Evolutionary conservation across 2,329 filamentous ascomycete species (phyloP), one percentile per base, ranked within the genome.

Genomic region (Ascochyta koolunga): DNA sequence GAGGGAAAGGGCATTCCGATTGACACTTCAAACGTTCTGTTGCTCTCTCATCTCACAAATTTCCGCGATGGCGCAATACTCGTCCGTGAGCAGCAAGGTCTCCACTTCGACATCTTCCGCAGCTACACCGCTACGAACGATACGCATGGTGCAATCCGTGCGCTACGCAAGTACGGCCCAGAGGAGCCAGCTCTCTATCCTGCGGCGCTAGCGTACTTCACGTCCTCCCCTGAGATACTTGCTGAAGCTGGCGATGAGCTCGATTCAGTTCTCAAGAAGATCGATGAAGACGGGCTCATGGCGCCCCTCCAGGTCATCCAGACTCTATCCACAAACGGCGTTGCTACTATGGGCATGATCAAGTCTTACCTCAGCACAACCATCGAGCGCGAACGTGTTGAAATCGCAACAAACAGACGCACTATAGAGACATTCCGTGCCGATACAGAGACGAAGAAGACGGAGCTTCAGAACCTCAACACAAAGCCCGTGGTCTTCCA

Each of bases 261-360:
- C 9, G 85, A 91, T 50, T 81, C 79, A 0, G 88, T 99, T 1
- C 82, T 99, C 10, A 83, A 86, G 60, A 92, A 90, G 67, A 98
- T 99, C 63, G 91, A 97, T 70, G 84, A 89, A 58, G 92, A 96
- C 66, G 89, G 91, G 0, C 84, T 99, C 32, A 95, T 99, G 90
- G 93, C 95, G 0, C 95, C 95, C 0, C 80, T 99, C 4, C 95
- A 99, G 73, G 95, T 99, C 27, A 95, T 99, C 15, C 93, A 99
- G 75, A 95, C 93, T 0, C 83, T 99, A 13, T 88, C 85, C 56
- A 83, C 83, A 46, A 90, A 89, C 62, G 84, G 87, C 5, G 91
- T 97, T 2, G 93, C 96, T 0, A 98, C 92, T 0, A 97, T 99
- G 90, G 95, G 93, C 44, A 92, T 98, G 83, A 89, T 99, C 58